Base-by-base conservation (phyloP, 192 early-diverging fungal species). In the Coemansia sp. region DNA sequence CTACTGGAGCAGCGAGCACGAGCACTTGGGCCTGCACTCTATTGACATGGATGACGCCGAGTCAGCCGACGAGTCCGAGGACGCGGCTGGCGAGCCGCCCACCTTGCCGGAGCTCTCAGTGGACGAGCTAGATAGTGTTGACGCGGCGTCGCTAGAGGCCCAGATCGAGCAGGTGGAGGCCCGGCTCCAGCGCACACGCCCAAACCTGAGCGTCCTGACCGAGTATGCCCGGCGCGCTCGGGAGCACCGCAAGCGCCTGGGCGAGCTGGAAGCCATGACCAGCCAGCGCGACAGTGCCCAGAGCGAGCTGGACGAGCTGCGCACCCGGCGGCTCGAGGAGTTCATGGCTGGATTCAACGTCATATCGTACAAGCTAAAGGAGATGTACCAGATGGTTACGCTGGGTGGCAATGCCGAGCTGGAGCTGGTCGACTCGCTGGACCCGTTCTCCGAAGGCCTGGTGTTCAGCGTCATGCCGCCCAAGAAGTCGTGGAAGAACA, bases 331-430 rank as follows among this genome's bases (percentile, higher is more conserved):
- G 10, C 70, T 97, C 21, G 85, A 86, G 22, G 87, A 93, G 76
- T 99, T 99, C 54, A 96, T 98, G 93, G 78, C 79, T 12, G 93
- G 96, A 3, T 99, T 98, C 63, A 89, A 82, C 21, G 70, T 80
- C 10, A 98, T 99, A 28, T 96, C 96, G 13, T 78, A 85, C 55
- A 86, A 92, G 61, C 75, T 99, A 25, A 99, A 99, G 76, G 96
- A 99, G 66, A 99, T 99, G 93, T 98, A 99, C 73, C 93, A 96
- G 85, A 89, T 99, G 87, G 92, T 99, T 54, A 97, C 96, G 1
- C 62, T 97, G 13, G 96, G 96, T 22, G 96, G 96, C 12, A 96
- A 96, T 59, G 94, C 96, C 1, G 96, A 99, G 69, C 77, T 99
- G 23, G 96, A 99, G 64, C 76, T 98, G 23, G 94, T 98, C 5